Evolutionary conservation across 192 early-diverging fungal species (phyloP).

Genomic region (Podila epicladia): DNA sequence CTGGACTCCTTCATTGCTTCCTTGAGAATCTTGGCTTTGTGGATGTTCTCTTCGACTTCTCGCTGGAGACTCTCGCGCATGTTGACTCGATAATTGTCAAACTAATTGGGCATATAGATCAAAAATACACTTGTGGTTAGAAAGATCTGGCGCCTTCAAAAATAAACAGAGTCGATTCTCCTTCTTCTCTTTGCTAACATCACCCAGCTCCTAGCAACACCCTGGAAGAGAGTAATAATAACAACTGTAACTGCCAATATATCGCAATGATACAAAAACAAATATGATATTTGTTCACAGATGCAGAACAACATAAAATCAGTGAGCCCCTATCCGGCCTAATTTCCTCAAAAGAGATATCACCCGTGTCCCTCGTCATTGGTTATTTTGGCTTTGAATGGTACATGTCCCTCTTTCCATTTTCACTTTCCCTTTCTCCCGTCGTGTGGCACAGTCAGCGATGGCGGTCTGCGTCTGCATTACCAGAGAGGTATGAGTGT

Average conservation of each 20-base stretch:
- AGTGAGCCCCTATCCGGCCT: background rate
- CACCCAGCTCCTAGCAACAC: background rate
- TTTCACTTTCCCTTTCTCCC: background rate
- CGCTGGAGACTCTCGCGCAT: conserved; percentile 51
- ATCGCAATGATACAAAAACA: too few relatives aligned
- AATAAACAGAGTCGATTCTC: background rate
- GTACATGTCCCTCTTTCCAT: background rate
- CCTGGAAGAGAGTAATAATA: background rate
- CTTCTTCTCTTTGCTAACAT: background rate
- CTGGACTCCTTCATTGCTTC: conserved; percentile 52
- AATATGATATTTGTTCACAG: background rate
- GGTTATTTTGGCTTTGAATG: background rate
- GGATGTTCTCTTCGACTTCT: conserved; percentile 46
- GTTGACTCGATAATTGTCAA: conserved; percentile 49
- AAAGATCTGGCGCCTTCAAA: background rate
- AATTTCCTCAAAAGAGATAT: background rate
- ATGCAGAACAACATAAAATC: background rate
- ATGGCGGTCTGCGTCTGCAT: too few relatives aligned
- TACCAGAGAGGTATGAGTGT: too few relatives aligned
- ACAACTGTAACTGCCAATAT: too few relatives aligned
- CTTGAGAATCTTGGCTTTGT: conserved; percentile 47
- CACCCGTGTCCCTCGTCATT: background rate
- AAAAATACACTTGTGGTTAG: too few relatives aligned
- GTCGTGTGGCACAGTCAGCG: too few relatives aligned
- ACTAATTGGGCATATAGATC: conserved; percentile 3